phyloP scores from a whole-genome alignment of 2,329 filamentous ascomycete genomes.

The Tolypocladium paradoxum region DNA sequence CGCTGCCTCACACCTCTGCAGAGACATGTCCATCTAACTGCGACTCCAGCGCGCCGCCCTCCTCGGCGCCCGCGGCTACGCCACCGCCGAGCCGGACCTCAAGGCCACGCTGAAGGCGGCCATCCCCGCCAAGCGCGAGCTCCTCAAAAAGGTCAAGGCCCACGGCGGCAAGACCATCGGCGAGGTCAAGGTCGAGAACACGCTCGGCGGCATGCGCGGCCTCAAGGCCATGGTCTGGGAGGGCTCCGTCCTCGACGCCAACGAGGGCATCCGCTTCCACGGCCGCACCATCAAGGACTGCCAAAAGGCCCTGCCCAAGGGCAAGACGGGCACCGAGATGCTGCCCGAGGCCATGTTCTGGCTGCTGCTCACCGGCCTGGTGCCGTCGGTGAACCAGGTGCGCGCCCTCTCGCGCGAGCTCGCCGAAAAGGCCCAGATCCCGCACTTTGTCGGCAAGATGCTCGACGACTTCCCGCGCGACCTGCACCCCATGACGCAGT shows the following conservation, averaged over 20 bases:
- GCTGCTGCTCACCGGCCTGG: slow-evolving; percentile 87
- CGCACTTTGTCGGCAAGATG: slow-evolving; percentile 74
- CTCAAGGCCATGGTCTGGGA: slow-evolving; percentile 99
- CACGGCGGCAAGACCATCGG: slow-evolving; percentile 75
- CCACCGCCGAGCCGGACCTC: slow-evolving; percentile 74
- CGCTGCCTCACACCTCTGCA: slow-evolving; percentile 8
- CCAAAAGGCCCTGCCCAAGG: slow-evolving; percentile 87
- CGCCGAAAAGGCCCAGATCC: slow-evolving; percentile 75
- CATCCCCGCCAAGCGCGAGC: slow-evolving; percentile 87
- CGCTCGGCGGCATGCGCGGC: slow-evolving; percentile 92
- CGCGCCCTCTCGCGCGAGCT: slow-evolving; percentile 75
- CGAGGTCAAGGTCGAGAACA: slow-evolving; percentile 88
- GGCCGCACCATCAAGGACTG: slow-evolving; percentile 97
- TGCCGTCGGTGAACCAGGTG: slow-evolving; percentile 74
- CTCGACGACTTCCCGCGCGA: slow-evolving; percentile 81
- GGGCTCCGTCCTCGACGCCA: slow-evolving; percentile 88
- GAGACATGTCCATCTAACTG: slow-evolving; percentile 9
- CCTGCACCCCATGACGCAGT: slow-evolving; percentile 97
- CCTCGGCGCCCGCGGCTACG: slow-evolving; percentile 45
- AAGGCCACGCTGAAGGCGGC: slow-evolving; percentile 75
- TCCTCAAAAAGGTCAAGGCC: slow-evolving; percentile 87
- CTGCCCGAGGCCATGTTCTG: slow-evolving; percentile 99
- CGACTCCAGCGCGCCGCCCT: slow-evolving; percentile 16
- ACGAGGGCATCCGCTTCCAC: slow-evolving; percentile 97
- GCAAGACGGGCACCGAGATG: slow-evolving; percentile 88